A percentile compares a stretch with the other conserved stretches of the same genome.
phyloP scores from a whole-genome alignment of 1,284 basidiomycete species.

The Fomitiporia mediterranea region DNA sequence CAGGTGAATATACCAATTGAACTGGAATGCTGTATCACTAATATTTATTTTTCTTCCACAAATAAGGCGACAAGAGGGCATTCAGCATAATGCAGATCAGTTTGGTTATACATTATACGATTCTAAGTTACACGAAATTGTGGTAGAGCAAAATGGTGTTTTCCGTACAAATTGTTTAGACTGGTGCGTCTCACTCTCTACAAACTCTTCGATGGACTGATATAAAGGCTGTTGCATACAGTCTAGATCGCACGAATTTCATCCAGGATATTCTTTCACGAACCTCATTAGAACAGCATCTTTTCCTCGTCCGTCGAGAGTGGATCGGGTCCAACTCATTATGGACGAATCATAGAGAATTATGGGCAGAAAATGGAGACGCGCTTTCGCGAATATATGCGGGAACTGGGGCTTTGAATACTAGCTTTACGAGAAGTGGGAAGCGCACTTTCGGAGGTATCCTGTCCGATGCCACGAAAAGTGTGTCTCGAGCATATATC shows the following conservation, averaged over 20 bases:
- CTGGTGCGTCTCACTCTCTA: constrained; percentile 54
- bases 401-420: constrained; percentile 95
- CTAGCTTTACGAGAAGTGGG: constrained; percentile 90
- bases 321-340: constrained; percentile 69
- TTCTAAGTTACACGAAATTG: constrained; percentile 53
- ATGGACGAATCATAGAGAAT: constrained; percentile 84
- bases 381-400: constrained; percentile 90
- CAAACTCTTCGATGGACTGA: not conserved
- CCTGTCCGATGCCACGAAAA: constrained; percentile 95
- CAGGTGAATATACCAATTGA: constrained; percentile 38
- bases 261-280: constrained; percentile 90
- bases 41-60: constrained; percentile 8
- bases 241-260: constrained; percentile 97
- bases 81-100: constrained; percentile 65
- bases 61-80: constrained; percentile 54
- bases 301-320: constrained; percentile 63
- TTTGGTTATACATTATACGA: constrained; percentile 88
- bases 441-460: constrained; percentile 91
- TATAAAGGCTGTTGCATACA: constrained; percentile 31
- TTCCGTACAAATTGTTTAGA: constrained; percentile 96
- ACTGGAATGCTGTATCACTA: constrained; percentile 7
- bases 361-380: constrained; percentile 98
- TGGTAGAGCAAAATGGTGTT: constrained; percentile 83
- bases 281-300: constrained; percentile 70
- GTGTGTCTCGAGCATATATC: constrained; percentile 91